These are phyloP conservation scores for Mortierella polycephala DNA, from an alignment of 371 early-diverging fungal genomes.

Conservation along the genomic window DNA sequence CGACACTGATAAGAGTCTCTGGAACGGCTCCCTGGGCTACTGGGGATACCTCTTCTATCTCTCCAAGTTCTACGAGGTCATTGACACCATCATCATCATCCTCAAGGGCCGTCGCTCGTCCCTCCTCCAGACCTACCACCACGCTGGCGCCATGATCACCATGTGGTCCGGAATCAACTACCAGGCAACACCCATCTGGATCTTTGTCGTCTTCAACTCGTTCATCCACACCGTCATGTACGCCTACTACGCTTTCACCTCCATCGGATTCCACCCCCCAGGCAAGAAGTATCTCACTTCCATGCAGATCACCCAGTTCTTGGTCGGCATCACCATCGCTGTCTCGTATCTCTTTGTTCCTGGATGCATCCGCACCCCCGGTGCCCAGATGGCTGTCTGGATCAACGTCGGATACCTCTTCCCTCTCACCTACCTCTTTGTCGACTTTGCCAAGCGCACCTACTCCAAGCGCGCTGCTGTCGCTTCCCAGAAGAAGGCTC, in stretches of 20 bases:
- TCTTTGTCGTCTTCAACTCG: constrained; percentile 90
- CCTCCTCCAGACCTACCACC: constrained; percentile 90
- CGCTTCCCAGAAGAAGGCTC: constrained; percentile 59
- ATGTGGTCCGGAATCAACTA: constrained; percentile 80
- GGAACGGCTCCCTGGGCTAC: constrained; percentile 79
- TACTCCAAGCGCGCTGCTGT: constrained; percentile 58
- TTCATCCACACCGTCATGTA: constrained; percentile 95
- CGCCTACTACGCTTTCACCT: constrained; percentile 84
- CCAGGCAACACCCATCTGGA: constrained; percentile 82
- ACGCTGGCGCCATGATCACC: constrained; percentile 88
- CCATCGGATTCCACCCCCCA: constrained; percentile 80
- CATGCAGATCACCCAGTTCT: constrained; percentile 91
- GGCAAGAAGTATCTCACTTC: constrained; percentile 87
- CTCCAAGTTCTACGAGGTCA: constrained; percentile 88
- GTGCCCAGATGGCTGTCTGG: constrained; percentile 73
- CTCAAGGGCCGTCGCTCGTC: constrained; percentile 83
- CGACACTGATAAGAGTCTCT: constrained; percentile 71
- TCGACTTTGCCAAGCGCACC: constrained; percentile 78
- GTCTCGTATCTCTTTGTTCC: constrained; percentile 75
- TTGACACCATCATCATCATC: constrained; percentile 88
- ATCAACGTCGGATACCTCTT: constrained; percentile 81
- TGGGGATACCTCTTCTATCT: constrained; percentile 88
- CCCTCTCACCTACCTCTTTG: constrained; percentile 83
- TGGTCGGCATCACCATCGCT: constrained; percentile 80
- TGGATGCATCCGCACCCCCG: constrained; percentile 69